Evolutionary conservation across 306 rosid species (phyloP).

Genomic region (Carpinus viminea): DNA sequence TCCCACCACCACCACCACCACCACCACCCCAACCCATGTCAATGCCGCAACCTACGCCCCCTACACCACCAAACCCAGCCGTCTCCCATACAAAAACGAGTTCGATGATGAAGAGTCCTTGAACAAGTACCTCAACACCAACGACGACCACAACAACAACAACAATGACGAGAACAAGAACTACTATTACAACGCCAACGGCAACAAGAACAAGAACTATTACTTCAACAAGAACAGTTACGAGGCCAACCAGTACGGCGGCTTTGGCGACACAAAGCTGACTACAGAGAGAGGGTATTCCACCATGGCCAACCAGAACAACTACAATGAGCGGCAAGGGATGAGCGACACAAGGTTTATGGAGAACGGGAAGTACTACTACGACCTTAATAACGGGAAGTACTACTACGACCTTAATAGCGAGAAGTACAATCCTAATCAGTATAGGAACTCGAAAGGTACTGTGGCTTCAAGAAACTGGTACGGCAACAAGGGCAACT

Average conservation of each 20-base stretch:
- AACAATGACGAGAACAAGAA: constrained; percentile 33
- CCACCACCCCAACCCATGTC: constrained; percentile 30
- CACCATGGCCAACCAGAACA: constrained; percentile 34
- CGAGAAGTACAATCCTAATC: constrained; percentile 47
- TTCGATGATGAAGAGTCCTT: constrained; percentile 28
- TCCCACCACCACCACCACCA: constrained; percentile 36
- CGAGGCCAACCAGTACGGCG: constrained; percentile 27
- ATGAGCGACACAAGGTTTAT: constrained; percentile 90
- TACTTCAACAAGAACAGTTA: constrained; percentile 33
- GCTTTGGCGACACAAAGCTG: constrained; percentile 28
- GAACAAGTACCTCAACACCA: constrained; percentile 32
- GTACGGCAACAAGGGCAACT: constrained; percentile 43
- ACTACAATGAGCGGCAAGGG: constrained; percentile 56
- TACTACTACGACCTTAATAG: constrained; percentile 34
- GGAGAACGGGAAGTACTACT: constrained; percentile 66
- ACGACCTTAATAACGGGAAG: constrained; percentile 41
- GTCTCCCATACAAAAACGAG: constrained; percentile 41
- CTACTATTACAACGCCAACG: constrained; percentile 25
- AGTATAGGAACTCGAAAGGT: constrained; percentile 40
- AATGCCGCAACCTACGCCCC: constrained; percentile 19
- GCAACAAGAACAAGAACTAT: constrained; percentile 26
- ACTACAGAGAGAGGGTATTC: constrained; percentile 37
- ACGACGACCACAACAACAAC: constrained; percentile 26
- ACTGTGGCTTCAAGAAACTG: constrained; percentile 29
- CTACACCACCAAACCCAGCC: constrained; percentile 27